A percentile compares a stretch with the other conserved stretches of the same genome.
Conservation (phyloP, 2,329 filamentous ascomycete species). For the Samsoniella hepiali region DNA sequence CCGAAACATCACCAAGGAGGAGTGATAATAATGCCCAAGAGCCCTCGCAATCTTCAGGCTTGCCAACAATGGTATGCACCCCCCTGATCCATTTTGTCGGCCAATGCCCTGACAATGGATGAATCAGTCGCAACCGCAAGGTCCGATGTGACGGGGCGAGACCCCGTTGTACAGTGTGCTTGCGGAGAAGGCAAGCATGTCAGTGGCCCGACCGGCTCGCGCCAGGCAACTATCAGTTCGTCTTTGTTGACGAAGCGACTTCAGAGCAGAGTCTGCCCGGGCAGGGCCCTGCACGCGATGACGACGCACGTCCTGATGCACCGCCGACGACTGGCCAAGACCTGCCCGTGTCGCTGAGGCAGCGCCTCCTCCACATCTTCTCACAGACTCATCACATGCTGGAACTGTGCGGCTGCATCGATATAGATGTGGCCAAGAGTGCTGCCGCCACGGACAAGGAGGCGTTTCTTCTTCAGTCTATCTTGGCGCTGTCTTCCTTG, state of each 20-base stretch:
- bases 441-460: neutral
- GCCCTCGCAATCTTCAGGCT: conserved; percentile 7
- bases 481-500: conserved; percentile 8
- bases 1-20: neutral
- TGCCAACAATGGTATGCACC: conserved; percentile 4
- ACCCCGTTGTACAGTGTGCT: too few relatives aligned
- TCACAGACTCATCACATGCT: conserved; percentile 5
- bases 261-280: too few relatives aligned
- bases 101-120: too few relatives aligned
- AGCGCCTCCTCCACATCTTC: conserved; percentile 1
- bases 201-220: too few relatives aligned
- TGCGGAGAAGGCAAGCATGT: too few relatives aligned
- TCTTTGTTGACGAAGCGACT: too few relatives aligned
- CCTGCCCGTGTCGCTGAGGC: neutral
- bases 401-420: conserved; percentile 4
- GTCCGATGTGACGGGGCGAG: too few relatives aligned
- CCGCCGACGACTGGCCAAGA: neutral
- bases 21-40: conserved; percentile 24
- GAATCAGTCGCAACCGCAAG: too few relatives aligned
- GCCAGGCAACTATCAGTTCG: too few relatives aligned
- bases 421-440: neutral
- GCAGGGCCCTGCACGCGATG: too few relatives aligned
- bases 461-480: conserved; percentile 3
- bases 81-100: too few relatives aligned
- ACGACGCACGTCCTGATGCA: too few relatives aligned